A percentile compares a stretch with the other conserved stretches of the same genome.
Conservation (phyloP, 495 filamentous ascomycete species). For the Penicillium pancosmium region DNA sequence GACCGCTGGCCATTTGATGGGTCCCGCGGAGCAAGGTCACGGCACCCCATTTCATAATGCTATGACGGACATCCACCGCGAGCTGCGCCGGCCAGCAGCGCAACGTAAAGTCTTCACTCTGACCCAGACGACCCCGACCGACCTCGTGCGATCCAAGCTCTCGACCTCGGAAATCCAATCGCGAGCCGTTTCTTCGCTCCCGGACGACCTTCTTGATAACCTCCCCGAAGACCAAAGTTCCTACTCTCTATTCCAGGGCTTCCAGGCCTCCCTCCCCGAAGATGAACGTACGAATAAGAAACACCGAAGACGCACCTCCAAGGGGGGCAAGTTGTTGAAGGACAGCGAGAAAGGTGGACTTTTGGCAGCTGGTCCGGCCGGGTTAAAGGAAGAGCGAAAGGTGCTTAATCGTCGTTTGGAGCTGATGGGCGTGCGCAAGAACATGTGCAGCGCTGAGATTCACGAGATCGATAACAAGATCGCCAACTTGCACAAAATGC, state of each 20-base stretch:
- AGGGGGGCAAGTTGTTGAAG: slow-evolving; percentile 72
- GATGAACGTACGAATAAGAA: slow-evolving; percentile 64
- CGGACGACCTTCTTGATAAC: slow-evolving; percentile 85
- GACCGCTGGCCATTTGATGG: slow-evolving; percentile 87
- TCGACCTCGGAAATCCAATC: slow-evolving; percentile 94
- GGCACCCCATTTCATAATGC: slow-evolving; percentile 74
- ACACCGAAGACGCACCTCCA: slow-evolving; percentile 70
- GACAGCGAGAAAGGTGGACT: slow-evolving; percentile 55
- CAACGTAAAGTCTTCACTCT: slow-evolving; percentile 91
- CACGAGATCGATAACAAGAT: slow-evolving; percentile 97
- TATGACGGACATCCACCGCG: slow-evolving; percentile 85
- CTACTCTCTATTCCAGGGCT: slow-evolving; percentile 96
- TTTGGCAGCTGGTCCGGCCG: slow-evolving; percentile 64
- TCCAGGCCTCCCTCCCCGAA: slow-evolving; percentile 87
- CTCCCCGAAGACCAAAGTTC: slow-evolving; percentile 82
- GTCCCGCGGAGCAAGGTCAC: slow-evolving; percentile 60
- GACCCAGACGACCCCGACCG: slow-evolving; percentile 83
- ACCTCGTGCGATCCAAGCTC: slow-evolving; percentile 89
- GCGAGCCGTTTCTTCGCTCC: slow-evolving; percentile 82
- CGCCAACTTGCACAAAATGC: slow-evolving; percentile 89
- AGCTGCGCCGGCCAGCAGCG: slow-evolving; percentile 76
- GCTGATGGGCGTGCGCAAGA: slow-evolving; percentile 90
- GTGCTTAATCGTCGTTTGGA: slow-evolving; percentile 80
- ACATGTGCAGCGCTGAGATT: slow-evolving; percentile 96
- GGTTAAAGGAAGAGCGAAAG: slow-evolving; percentile 76